Percentiles rank a stretch among this genome's conserved stretches.
Evolutionary conservation across 1,284 basidiomycete species (phyloP).

Genomic region (Cutaneotrichosporon cyanovorans): DNA sequence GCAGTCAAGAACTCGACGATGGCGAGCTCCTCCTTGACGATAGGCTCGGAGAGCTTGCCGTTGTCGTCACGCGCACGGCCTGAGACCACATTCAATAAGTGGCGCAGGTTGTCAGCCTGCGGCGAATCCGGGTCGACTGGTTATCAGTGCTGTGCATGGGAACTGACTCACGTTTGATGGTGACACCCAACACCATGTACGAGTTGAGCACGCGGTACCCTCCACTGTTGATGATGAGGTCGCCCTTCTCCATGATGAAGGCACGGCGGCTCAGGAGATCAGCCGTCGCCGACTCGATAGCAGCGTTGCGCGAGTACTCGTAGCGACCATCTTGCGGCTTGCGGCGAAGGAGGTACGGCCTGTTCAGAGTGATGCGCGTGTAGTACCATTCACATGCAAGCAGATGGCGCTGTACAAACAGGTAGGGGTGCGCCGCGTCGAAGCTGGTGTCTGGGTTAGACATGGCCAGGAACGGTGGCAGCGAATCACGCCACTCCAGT

Average conservation of each 20-base stretch:
- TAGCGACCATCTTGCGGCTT: conserved; percentile 45
- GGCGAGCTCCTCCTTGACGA: conserved; percentile 47
- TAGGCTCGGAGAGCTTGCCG: conserved; percentile 44
- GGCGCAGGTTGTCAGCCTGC: conserved; percentile 45
- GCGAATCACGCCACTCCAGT: conserved; percentile 41
- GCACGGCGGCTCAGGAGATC: conserved; percentile 44
- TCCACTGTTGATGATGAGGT: conserved; percentile 43
- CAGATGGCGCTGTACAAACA: conserved; percentile 45
- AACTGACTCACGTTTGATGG: conserved; percentile 40
- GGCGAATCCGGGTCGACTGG: conserved; percentile 45
- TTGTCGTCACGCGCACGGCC: conserved; percentile 43
- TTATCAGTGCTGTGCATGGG: not conserved
- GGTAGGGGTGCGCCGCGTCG: conserved; percentile 38
- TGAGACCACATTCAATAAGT: conserved; percentile 46
- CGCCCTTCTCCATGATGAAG: conserved; percentile 46
- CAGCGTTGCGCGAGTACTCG: conserved; percentile 45
- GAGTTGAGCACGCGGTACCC: conserved; percentile 46
- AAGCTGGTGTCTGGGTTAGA: conserved; percentile 38
- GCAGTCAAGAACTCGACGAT: conserved; percentile 47
- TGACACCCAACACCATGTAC: conserved; percentile 46
- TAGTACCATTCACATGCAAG: conserved; percentile 45
- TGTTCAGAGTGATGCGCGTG: conserved; percentile 43
- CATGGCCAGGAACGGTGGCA: conserved; percentile 43
- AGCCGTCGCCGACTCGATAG: conserved; percentile 46
- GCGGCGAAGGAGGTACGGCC: conserved; percentile 45